Evolutionary conservation across 2,329 filamentous ascomycete genomes (phyloP), one percentile per base, ranked within the genome.

Genomic region (Trichoderma guizhouense): DNA sequence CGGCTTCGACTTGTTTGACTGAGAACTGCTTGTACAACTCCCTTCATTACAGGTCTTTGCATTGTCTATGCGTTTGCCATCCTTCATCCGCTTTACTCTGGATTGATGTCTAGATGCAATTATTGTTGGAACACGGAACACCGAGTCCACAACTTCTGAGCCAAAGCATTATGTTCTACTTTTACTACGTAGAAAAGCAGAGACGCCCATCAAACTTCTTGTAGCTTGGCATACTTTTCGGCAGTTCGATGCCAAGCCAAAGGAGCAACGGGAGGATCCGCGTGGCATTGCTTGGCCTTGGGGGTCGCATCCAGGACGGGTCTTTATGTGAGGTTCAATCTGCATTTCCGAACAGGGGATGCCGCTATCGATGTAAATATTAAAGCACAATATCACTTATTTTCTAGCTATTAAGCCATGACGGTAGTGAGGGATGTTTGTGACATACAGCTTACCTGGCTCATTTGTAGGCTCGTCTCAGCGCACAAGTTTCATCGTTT

Each of bases 381-480:
- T 1, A 21, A 24, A 21, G 9, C 47, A 24, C 2, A 14, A 24
- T 12, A 14, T 51, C 2, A 24, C 21, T 12, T 12, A 5, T 21
- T 21, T n/a, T 5, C 7, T 3, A 21, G 1, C 21, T 14, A 24
- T 21, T 14, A 0, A 3, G 4, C 3, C 0, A 51, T n/a, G 9
- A 51, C 43, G 12, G 1, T 4, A 51, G 43, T 11, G 6, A 21
- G 12, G 9, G 43, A 51, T 5, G 18, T 21, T 1, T 21, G 8
- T 21, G 43, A 21, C 0, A 21, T 21, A n/a, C 18, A 43, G 0
- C 9, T 51, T 51, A 21, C n/a, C n/a, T 51, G n/a, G 43, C 43
- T 21, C 18, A 21, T 51, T 51, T 21, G n/a, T 11, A 21, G 2
- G 43, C 0, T 4, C 4, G n/a, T 0, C 43, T n/a, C 39, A 43